Conservation (phyloP, 2,329 filamentous ascomycete genomes). For the Metarhizium brunneum region DNA sequence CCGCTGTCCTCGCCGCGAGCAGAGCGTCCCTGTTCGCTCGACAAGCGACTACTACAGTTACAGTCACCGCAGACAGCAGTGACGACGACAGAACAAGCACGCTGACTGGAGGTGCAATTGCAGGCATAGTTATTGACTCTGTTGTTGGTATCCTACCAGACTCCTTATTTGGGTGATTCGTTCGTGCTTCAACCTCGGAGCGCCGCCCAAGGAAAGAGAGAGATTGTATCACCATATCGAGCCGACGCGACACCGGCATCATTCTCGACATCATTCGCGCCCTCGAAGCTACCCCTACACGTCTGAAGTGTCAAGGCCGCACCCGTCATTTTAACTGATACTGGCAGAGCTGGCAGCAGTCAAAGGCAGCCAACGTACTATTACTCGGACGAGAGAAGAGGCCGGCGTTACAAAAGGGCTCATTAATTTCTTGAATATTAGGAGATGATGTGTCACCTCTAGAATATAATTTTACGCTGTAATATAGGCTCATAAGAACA, state of each 20-base stretch:
- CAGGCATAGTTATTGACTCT: conserved; percentile 41
- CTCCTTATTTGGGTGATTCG: conserved; percentile 35
- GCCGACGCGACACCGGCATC: conserved; percentile 14
- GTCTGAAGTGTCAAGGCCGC: background rate
- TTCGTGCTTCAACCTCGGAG: conserved; percentile 33
- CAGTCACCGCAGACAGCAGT: conserved; percentile 16
- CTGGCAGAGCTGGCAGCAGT: background rate
- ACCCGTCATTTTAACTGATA: background rate
- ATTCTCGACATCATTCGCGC: conserved; percentile 8
- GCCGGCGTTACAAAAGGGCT: background rate
- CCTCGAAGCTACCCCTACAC: background rate
- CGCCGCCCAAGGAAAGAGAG: conserved; percentile 23
- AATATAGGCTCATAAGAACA: too few relatives aligned
- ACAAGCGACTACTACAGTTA: conserved; percentile 17
- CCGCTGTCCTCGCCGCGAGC: background rate
- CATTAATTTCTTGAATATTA: conserved; percentile 3
- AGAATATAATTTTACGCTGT: too few relatives aligned
- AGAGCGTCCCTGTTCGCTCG: background rate
- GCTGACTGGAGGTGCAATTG: conserved; percentile 39
- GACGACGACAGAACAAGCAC: conserved; percentile 11
- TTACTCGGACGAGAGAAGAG: background rate
- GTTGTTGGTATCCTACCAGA: conserved; percentile 33
- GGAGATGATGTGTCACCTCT: too few relatives aligned
- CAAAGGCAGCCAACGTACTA: background rate
- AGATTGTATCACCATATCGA: conserved; percentile 22